A percentile compares a stretch with the other conserved stretches of the same genome.
phyloP scores from a whole-genome alignment of 179 eudicot genomes.

The Silene vulgaris region DNA sequence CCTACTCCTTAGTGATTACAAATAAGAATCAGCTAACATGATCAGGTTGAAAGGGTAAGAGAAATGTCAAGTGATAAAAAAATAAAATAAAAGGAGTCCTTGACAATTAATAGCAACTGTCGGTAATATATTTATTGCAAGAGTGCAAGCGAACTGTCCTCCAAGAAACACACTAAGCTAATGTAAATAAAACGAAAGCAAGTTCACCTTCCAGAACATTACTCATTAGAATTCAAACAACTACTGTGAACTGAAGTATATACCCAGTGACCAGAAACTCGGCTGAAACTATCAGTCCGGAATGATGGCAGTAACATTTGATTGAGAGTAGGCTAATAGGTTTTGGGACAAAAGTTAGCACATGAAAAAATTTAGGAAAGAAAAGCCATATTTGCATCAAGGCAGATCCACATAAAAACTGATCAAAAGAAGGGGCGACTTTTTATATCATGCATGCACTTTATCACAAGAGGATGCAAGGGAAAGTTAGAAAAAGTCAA shows the following conservation, averaged over 20 bases:
- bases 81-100: no score
- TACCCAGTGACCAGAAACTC: not conserved
- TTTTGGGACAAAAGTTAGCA: not conserved
- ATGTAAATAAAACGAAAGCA: not conserved
- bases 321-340: no score
- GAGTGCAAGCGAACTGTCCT: not conserved
- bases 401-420: not conserved
- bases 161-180: not conserved
- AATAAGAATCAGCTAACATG: no score
- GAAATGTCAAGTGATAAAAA: no score
- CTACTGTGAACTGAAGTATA: not conserved
- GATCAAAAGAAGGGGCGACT: not conserved
- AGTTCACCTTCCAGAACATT: not conserved
- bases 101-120: no score
- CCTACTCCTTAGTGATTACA: no score
- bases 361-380: not conserved
- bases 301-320: not conserved
- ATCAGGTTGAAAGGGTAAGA: no score
- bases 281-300: not conserved
- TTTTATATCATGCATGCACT: not conserved
- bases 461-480: conserved; percentile 14
- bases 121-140: no score
- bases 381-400: not conserved
- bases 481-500: not conserved
- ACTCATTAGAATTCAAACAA: not conserved